Base-by-base conservation (phyloP, 2,329 filamentous ascomycete species). In the Fusarium liriodendri region DNA sequence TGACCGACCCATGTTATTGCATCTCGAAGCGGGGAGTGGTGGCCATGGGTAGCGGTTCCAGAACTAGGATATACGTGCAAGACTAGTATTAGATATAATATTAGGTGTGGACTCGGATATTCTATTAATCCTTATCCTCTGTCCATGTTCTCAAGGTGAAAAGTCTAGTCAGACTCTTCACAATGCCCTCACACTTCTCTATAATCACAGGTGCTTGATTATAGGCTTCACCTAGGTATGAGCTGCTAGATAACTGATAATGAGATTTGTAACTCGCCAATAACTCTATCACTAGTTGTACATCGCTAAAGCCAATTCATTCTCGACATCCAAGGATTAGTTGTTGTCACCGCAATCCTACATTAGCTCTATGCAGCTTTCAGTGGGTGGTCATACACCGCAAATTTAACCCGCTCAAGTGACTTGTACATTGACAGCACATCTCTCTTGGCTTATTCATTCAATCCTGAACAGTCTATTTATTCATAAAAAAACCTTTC, bases 261-360 rank as follows among this genome's bases (percentile, higher is more conserved):
- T 16, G 8, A 5, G 13, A 45, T 13, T 45, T 14, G 13, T 22
- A 45, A 22, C 20, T 45, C 14, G 8, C 6, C 13, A 16, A 45
- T 16, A 14, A 45, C 4, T 20, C 40, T 9, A 16, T 22, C 13
- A 22, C 6, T 16, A 4, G 13, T 45, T 45, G 6, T 13, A 22
- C 4, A 45, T 14, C 40, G 5, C 40, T 5, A 2, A 5, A 25
- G 4, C 13, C 1, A 9, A 22, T 9, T 45, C 40, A 25, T 20
- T 9, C 40, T 45, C 20, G 14, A 14, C 20, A 45, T 13, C 6
- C 2, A 37, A 2, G 14, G 80, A 84, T 52, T 73, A 80, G 35
- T 38, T 9, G 18, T 18, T 18, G 3, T 38, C 16, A 18, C 7
- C 20, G 13, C 6, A 22, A 45, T 22, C 40, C 11, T 22, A 4